phyloP scores from a whole-genome alignment of 352 stramenopile genomes.

The Phytophthora podocarpi region DNA sequence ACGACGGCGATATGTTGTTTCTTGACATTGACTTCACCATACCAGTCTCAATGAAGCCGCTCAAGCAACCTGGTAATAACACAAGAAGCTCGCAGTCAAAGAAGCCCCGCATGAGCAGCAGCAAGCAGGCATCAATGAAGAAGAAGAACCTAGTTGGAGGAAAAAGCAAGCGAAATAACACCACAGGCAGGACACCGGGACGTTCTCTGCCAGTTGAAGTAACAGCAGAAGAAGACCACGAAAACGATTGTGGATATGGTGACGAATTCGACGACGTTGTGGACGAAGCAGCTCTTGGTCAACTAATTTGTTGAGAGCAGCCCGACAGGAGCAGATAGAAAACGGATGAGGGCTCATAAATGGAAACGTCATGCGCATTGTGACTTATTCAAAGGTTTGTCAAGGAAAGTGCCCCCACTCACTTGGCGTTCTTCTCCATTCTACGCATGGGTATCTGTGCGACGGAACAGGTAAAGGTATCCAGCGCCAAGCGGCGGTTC shows the following conservation, averaged over 20 bases:
- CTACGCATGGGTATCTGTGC: conserved; percentile 45
- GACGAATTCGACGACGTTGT: conserved; percentile 86
- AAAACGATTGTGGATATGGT: conserved; percentile 68
- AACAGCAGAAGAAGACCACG: conserved; percentile 9
- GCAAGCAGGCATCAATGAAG: not conserved
- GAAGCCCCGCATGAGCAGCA: conserved; percentile 7
- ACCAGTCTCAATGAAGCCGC: conserved; percentile 38
- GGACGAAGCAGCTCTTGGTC: conserved; percentile 62
- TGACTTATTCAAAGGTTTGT: conserved; percentile 14
- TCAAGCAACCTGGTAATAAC: conserved; percentile 15
- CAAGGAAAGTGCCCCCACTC: not conserved
- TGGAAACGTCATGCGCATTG: not conserved
- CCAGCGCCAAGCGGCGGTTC: conserved; percentile 93
- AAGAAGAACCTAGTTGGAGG: conserved; percentile 1
- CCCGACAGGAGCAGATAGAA: too few relatives aligned
- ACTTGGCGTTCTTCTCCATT: not conserved
- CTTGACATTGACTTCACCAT: conserved; percentile 55
- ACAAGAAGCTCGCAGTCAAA: conserved; percentile 20
- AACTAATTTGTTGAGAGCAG: conserved; percentile 51
- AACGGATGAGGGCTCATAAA: conserved; percentile 16
- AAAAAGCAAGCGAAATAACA: not conserved
- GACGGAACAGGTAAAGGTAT: conserved; percentile 96
- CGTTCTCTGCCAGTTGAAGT: too few relatives aligned
- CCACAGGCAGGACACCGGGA: not conserved
- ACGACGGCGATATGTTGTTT: conserved; percentile 51